Conservation (phyloP, 1,139 yeast species). For the Diutina ranongensis region DNA sequence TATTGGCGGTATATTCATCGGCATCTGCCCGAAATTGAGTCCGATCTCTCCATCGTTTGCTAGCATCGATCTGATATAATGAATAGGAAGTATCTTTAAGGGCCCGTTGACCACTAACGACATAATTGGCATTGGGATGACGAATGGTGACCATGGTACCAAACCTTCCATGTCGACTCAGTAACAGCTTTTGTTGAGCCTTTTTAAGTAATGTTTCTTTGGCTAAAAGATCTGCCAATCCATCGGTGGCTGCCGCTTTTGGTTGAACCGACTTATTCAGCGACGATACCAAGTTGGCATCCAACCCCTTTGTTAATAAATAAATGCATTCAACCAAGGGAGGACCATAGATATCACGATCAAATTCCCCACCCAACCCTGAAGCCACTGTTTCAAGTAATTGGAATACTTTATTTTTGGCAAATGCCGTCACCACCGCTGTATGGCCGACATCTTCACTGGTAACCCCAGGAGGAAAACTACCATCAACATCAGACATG, state of each 20-base stretch:
- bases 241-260: conserved; percentile 12
- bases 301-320: conserved; percentile 47
- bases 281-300: conserved; percentile 19
- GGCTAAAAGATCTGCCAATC: conserved; percentile 42
- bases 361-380: conserved; percentile 54
- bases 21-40: conserved; percentile 33
- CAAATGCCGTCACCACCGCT: conserved; percentile 44
- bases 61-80: conserved; percentile 48
- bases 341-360: conserved; percentile 46
- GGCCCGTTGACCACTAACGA: conserved; percentile 67
- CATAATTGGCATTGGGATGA: conserved; percentile 46
- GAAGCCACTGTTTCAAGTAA: conserved; percentile 60
- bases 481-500: conserved; percentile 9
- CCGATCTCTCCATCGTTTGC: conserved; percentile 54
- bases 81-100: conserved; percentile 35
- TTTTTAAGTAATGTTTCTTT: conserved; percentile 47
- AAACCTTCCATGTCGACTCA: conserved; percentile 81
- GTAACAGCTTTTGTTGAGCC: conserved; percentile 37
- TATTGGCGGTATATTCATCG: conserved; percentile 23
- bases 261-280: conserved; percentile 10
- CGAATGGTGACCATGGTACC: conserved; percentile 75
- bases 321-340: conserved; percentile 62
- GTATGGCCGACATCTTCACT: conserved; percentile 60
- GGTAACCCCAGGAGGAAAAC: conserved; percentile 43
- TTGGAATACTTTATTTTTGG: conserved; percentile 58